Evolutionary conservation across 2,329 filamentous ascomycete species (phyloP).

Genomic region (Samsoniella hepiali): DNA sequence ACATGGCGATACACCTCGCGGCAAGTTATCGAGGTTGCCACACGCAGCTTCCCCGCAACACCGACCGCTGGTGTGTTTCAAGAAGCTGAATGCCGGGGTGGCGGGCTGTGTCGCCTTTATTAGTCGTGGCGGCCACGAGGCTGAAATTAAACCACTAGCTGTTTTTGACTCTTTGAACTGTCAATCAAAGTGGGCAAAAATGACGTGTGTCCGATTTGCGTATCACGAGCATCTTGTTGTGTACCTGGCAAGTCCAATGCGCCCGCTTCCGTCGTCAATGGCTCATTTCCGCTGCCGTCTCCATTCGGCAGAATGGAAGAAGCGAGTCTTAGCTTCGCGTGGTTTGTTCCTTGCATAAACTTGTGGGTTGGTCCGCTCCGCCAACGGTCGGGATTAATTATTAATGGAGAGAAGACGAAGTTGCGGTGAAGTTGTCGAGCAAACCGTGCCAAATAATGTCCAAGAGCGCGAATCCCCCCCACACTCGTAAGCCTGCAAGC

Average conservation of each 20-base stretch:
- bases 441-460: not conserved
- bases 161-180: not conserved
- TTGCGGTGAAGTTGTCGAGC: slow-evolving; percentile 13
- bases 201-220: slow-evolving; percentile 2
- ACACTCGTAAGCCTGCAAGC: not conserved
- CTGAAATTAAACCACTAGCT: slow-evolving; percentile 1
- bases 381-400: not conserved
- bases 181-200: not conserved
- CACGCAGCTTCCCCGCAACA: slow-evolving; percentile 1
- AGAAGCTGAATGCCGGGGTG: slow-evolving; percentile 5
- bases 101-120: not conserved
- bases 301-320: not conserved
- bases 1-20: not conserved
- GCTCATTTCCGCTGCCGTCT: not conserved
- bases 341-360: not conserved
- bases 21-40: slow-evolving; percentile 1
- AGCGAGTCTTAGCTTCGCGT: not conserved
- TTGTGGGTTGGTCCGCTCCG: not conserved
- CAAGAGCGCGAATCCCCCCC: not conserved
- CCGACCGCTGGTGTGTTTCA: slow-evolving; percentile 6
- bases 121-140: not conserved
- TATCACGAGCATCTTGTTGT: not conserved
- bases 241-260: not conserved
- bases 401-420: not conserved
- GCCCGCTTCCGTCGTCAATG: not conserved